Conservation (phyloP, 129 eudicot genomes). For the Pseudognaphalium luteoalbum region DNA sequence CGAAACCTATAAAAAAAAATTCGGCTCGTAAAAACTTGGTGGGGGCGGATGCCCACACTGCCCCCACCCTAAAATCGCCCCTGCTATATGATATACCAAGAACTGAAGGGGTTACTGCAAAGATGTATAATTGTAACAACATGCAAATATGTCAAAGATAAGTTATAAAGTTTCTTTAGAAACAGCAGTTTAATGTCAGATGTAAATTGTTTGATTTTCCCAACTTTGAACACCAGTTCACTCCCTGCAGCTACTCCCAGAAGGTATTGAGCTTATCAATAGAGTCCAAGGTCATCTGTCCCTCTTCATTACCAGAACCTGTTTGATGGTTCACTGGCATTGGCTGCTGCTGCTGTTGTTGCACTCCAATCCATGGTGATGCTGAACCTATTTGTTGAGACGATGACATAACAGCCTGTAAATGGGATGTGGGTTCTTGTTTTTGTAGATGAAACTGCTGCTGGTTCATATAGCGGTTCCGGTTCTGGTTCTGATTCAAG, state of each 20-base stretch:
- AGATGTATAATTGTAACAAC: not conserved
- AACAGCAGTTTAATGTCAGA: conserved; percentile 13
- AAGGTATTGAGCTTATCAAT: conserved; percentile 56
- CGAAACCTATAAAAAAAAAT: too few species aligned
- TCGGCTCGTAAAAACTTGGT: too few species aligned
- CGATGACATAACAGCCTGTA: conserved; percentile 61
- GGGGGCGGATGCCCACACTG: too few species aligned
- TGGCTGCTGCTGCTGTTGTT: conserved; percentile 59
- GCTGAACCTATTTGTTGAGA: conserved; percentile 61
- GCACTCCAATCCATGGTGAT: conserved; percentile 46
- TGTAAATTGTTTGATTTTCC: not conserved
- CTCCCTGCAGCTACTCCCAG: conserved; percentile 62
- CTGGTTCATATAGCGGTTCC: conserved; percentile 53
- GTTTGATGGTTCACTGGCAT: conserved; percentile 3
- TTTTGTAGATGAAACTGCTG: conserved; percentile 36
- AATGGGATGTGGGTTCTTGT: conserved; percentile 51
- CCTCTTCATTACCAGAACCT: conserved; percentile 47
- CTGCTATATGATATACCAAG: not conserved
- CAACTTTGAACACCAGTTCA: conserved; percentile 7
- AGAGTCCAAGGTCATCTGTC: conserved; percentile 42
- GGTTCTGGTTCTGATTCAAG: conserved; percentile 50
- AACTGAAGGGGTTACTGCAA: not conserved
- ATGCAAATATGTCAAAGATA: not conserved
- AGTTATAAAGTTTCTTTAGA: not conserved
- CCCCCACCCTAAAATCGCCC: too few species aligned